Conservation (phyloP, 257 asterid species). For the Mentha longifolia region DNA sequence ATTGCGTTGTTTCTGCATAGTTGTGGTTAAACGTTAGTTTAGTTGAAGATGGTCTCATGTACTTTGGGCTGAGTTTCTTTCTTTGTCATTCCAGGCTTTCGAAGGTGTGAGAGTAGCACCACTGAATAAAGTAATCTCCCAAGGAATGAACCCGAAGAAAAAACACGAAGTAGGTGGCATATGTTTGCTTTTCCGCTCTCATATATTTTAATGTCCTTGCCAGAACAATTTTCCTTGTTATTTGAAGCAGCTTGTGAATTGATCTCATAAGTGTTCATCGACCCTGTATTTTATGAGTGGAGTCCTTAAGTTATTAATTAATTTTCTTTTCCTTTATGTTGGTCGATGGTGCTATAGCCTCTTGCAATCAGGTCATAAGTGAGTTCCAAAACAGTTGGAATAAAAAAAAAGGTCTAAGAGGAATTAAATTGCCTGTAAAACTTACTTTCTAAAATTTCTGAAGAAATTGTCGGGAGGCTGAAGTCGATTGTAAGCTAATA, state of each 20-base stretch:
- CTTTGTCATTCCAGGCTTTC: constrained; percentile 60
- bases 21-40: constrained; percentile 6
- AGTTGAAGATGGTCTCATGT: constrained; percentile 26
- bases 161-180: constrained; percentile 75
- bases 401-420: background rate
- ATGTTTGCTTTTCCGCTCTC: constrained; percentile 27
- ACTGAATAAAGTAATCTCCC: constrained; percentile 69
- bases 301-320: constrained; percentile 9
- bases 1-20: constrained; percentile 7
- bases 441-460: background rate
- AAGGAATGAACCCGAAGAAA: constrained; percentile 96
- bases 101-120: constrained; percentile 56
- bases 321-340: constrained; percentile 16
- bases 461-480: background rate
- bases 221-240: constrained; percentile 22
- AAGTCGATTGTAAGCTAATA: constrained; percentile 5
- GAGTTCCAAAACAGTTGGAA: constrained; percentile 5
- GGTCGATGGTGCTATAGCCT: constrained; percentile 7
- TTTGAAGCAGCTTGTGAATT: constrained; percentile 21
- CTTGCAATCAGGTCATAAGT: constrained; percentile 24
- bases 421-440: constrained; percentile 4
- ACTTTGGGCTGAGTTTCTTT: constrained; percentile 19
- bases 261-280: background rate
- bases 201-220: constrained; percentile 26
- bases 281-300: constrained; percentile 17